Percentiles rank a stretch among this genome's conserved stretches.
Conservation (phyloP, 2,329 filamentous ascomycete species). For the Laburnicola sp. region DNA sequence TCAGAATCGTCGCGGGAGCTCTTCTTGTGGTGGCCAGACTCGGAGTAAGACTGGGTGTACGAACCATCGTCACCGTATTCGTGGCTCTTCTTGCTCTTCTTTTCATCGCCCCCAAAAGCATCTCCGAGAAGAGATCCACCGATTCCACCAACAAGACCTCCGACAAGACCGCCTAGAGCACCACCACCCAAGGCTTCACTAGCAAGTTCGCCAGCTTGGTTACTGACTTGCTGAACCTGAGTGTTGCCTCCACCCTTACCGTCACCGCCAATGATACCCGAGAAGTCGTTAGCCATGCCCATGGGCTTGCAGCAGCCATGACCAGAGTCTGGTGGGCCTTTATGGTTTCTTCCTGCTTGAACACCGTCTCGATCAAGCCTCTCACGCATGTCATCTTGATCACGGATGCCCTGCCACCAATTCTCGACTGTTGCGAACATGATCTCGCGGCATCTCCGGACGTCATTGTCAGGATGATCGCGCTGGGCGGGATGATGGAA, state of each 20-base stretch:
- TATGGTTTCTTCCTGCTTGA: slow-evolving; percentile 77
- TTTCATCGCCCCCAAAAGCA: slow-evolving; percentile 58
- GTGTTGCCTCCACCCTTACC: slow-evolving; percentile 49
- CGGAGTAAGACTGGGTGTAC: slow-evolving; percentile 62
- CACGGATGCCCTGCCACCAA: slow-evolving; percentile 78
- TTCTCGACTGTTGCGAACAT: slow-evolving; percentile 81
- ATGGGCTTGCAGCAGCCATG: slow-evolving; percentile 84
- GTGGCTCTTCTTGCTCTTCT: slow-evolving; percentile 57
- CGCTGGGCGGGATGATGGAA: slow-evolving; percentile 87
- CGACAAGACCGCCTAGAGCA: slow-evolving; percentile 70
- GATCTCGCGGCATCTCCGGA: slow-evolving; percentile 68
- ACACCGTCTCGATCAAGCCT: slow-evolving; percentile 82
- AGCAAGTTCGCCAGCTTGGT: slow-evolving; percentile 56
- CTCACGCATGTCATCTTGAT: slow-evolving; percentile 68
- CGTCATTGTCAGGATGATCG: slow-evolving; percentile 69
- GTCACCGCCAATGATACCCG: slow-evolving; percentile 40
- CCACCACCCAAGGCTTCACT: slow-evolving; percentile 66
- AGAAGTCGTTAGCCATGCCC: slow-evolving; percentile 67
- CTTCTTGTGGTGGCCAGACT: slow-evolving; percentile 60
- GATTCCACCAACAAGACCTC: slow-evolving; percentile 63
- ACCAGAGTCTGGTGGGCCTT: slow-evolving; percentile 79
- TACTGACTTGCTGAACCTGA: slow-evolving; percentile 35
- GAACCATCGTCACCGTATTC: slow-evolving; percentile 63
- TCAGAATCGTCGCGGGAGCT: slow-evolving; percentile 44
- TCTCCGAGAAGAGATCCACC: slow-evolving; percentile 66